phyloP scores from a whole-genome alignment of 2,329 filamentous ascomycete species.

The Dichotomopilus funicola region DNA sequence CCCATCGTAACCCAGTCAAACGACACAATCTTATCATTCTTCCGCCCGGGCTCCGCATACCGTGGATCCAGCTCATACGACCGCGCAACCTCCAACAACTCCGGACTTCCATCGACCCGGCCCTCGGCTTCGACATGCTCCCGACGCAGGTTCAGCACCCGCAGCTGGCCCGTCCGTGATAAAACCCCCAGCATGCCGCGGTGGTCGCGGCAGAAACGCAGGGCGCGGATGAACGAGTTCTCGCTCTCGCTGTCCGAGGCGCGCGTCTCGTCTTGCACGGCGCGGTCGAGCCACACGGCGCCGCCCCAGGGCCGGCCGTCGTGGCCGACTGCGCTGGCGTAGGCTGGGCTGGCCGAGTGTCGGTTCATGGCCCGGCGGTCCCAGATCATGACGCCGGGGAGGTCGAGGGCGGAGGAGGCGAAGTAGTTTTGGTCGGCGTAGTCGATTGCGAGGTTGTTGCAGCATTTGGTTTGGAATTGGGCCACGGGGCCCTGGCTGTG shows the following conservation, averaged over 20 bases:
- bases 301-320: constrained; percentile 58
- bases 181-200: constrained; percentile 55
- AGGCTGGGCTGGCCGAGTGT: constrained; percentile 46
- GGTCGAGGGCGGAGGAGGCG: constrained; percentile 69
- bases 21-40: constrained; percentile 57
- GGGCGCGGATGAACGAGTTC: constrained; percentile 54
- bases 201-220: constrained; percentile 58
- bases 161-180: constrained; percentile 57
- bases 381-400: constrained; percentile 71
- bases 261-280: constrained; percentile 49
- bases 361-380: constrained; percentile 60
- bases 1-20: constrained; percentile 61
- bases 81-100: constrained; percentile 52
- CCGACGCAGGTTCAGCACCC: constrained; percentile 52
- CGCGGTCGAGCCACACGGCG: constrained; percentile 50
- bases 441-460: constrained; percentile 70
- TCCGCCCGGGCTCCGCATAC: constrained; percentile 45
- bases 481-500: constrained; percentile 44
- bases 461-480: constrained; percentile 59
- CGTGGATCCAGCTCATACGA: constrained; percentile 58
- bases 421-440: constrained; percentile 78
- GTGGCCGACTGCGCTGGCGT: constrained; percentile 52
- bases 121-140: constrained; percentile 41
- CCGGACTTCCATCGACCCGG: constrained; percentile 43
- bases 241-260: constrained; percentile 52